Percentiles rank a stretch among this genome's conserved stretches.
These are phyloP conservation scores for Nematocida sp. DNA, from an alignment of 371 early-diverging fungal species.

Conservation along the genomic window DNA sequence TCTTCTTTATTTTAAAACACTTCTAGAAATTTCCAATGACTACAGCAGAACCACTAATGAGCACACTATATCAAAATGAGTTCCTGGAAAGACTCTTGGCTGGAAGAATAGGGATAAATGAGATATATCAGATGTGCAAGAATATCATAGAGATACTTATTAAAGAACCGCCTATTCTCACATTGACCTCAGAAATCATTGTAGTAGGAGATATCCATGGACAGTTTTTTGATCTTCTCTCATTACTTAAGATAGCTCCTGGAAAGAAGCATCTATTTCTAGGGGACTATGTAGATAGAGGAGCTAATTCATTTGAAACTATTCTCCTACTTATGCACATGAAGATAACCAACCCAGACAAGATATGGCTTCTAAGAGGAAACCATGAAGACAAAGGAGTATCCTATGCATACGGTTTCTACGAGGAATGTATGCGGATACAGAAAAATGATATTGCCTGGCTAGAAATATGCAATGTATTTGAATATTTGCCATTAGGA, in stretches of 20 bases:
- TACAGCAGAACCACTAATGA: not conserved
- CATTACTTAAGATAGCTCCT: slow-evolving; percentile 50
- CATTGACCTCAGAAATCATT: slow-evolving; percentile 37
- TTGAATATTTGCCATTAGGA: slow-evolving; percentile 82
- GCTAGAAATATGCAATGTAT: slow-evolving; percentile 76
- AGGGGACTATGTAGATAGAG: slow-evolving; percentile 97
- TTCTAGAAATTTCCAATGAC: slow-evolving; percentile 42
- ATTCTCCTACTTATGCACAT: slow-evolving; percentile 69
- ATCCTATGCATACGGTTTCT: slow-evolving; percentile 91
- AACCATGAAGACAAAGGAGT: slow-evolving; percentile 71
- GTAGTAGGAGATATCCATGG: slow-evolving; percentile 64
- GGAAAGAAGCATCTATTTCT: slow-evolving; percentile 69
- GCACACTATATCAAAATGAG: not conserved
- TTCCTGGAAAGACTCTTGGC: slow-evolving; percentile 2
- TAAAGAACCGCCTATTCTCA: slow-evolving; percentile 50
- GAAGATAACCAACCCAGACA: slow-evolving; percentile 72
- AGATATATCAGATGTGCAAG: slow-evolving; percentile 23
- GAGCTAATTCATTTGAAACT: slow-evolving; percentile 77
- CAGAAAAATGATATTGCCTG: slow-evolving; percentile 75
- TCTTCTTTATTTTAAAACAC: slow-evolving; percentile 3
- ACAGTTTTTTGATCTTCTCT: slow-evolving; percentile 61
- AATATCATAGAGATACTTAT: slow-evolving; percentile 38
- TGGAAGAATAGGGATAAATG: slow-evolving; percentile 8
- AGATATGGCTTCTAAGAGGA: slow-evolving; percentile 57
- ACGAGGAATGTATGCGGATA: slow-evolving; percentile 76